Evolutionary conservation across 495 filamentous ascomycete genomes (phyloP), one percentile per base, ranked within the genome.

Genomic region (Tuber melanosporum): DNA sequence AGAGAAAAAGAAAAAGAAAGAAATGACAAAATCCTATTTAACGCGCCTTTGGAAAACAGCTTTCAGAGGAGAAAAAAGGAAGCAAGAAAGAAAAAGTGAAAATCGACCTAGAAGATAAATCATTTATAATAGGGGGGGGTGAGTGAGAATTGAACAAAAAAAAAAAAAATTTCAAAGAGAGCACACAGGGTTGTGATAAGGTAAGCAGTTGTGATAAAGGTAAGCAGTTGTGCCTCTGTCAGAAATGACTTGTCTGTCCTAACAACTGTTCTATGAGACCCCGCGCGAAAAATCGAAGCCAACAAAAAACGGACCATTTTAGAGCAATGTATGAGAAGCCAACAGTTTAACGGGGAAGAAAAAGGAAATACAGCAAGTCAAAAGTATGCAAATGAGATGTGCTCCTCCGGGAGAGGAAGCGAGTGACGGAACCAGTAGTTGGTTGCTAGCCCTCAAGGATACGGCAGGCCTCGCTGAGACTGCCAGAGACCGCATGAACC

Each of bases 401-500:
- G 57, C 26, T 66, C 14, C 32, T 66, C 14, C 14, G 57, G 57
- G 1, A 36, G 57, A 36, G 57, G 26, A 19, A 36, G 26, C 57
- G 57, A 36, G 26, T 66, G 57, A 66, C 57, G 26, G 57, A 32
- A 32, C n/a, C 5, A 17, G 15, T 19, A 36, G 57, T 8, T 66
- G 26, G 57, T 66, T 62, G 57, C 71, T 80, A 80, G 46, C 47
- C 71, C 32, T 80, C 78, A 43, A 80, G 47, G n/a, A 76, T 76
- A 19, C 77, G 73, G 57, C 78, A 80, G 22, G 78, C 78, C 74
- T 80, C 73, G 36, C 62, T 73, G 19, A 80, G 73, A 7, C 77
- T 73, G 22, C 71, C 73, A 1, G 78, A 80, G 8, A 80, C 78
- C 32, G 73, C 74, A 73, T 66, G 73, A 4, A 80, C 73, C 78